Conservation (phyloP, 257 asterid genomes). For the Solanum lignicaule region DNA sequence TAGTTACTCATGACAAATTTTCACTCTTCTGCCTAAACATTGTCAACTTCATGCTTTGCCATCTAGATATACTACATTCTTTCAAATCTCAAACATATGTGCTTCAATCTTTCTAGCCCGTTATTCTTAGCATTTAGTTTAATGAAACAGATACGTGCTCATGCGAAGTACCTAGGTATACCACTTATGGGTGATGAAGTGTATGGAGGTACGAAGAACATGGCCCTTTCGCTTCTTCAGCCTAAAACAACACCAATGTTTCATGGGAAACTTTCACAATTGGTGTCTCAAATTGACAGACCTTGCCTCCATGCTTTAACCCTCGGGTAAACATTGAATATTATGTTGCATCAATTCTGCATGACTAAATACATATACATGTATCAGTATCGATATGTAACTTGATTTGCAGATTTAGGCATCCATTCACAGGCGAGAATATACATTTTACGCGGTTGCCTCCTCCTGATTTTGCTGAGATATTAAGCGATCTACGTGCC, state of each 20-base stretch:
- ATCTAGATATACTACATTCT: neutral
- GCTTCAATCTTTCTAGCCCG: neutral
- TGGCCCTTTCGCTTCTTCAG: slow-evolving; percentile 75
- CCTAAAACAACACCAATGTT: slow-evolving; percentile 34
- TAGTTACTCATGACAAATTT: neutral
- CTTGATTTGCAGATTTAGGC: slow-evolving; percentile 43
- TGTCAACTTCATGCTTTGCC: neutral
- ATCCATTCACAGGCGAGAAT: slow-evolving; percentile 61
- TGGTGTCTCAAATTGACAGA: slow-evolving; percentile 53
- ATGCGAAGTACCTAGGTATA: slow-evolving; percentile 79
- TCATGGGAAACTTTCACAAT: slow-evolving; percentile 33
- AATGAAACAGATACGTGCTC: slow-evolving; percentile 63
- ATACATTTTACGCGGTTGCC: slow-evolving; percentile 63
- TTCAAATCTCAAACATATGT: neutral
- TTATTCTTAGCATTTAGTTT: neutral
- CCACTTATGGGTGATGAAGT: slow-evolving; percentile 96
- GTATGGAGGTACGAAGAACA: slow-evolving; percentile 88
- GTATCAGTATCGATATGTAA: neutral
- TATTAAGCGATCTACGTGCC: slow-evolving; percentile 45
- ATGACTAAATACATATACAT: neutral
- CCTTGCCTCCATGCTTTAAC: slow-evolving; percentile 90
- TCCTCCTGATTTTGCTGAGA: slow-evolving; percentile 67
- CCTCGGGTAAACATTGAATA: slow-evolving; percentile 45
- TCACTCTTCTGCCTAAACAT: neutral
- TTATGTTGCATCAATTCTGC: neutral